Evolutionary conservation across 306 rosid genomes (phyloP).

Genomic region (Pachyrhizus erosus): DNA sequence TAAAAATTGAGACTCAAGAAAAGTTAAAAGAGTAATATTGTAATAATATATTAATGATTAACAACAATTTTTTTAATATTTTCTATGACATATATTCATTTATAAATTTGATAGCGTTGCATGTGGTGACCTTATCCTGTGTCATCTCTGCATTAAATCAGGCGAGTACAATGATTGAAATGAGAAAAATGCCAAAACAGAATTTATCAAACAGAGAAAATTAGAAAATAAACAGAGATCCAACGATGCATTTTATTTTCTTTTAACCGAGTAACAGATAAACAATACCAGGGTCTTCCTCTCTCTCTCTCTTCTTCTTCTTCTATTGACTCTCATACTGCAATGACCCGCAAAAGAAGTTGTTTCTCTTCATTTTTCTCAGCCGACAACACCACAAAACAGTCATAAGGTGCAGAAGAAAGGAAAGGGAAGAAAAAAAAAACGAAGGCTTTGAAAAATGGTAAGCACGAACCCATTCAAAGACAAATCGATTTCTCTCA

Average conservation of each 20-base stretch:
- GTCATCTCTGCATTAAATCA: background rate
- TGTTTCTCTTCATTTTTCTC: background rate
- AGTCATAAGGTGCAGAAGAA: background rate
- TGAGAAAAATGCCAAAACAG: background rate
- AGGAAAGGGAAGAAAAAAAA: background rate
- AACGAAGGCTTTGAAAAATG: constrained; percentile 47
- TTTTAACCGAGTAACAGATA: background rate
- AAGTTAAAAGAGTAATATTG: background rate
- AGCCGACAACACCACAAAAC: constrained; percentile 22
- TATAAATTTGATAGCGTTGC: background rate
- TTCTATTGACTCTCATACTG: background rate
- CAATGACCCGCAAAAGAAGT: too few relatives aligned
- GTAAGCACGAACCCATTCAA: constrained; percentile 51
- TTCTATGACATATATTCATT: background rate
- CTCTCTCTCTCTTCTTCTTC: background rate
- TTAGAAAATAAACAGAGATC: background rate
- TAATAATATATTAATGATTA: background rate
- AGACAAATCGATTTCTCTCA: constrained; percentile 34
- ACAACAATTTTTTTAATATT: background rate
- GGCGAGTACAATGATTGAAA: background rate
- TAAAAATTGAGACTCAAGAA: background rate
- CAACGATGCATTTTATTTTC: background rate
- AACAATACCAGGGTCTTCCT: background rate
- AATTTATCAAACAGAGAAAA: background rate
- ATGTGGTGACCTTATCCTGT: background rate